Conservation (phyloP, 108 stramenopile species). For the Craspedostauros australis region DNA sequence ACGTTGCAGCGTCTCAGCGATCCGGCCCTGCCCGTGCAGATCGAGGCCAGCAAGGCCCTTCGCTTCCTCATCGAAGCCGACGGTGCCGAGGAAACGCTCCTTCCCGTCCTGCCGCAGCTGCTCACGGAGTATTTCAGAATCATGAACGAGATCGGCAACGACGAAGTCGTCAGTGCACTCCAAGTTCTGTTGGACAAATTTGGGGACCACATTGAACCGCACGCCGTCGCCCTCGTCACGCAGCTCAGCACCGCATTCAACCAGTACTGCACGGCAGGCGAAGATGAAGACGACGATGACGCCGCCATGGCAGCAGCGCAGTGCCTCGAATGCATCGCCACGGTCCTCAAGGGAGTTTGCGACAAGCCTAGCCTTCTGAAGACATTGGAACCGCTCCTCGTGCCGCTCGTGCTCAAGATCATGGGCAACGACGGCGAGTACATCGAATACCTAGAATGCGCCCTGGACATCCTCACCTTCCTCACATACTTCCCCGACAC, state of each 20-base stretch:
- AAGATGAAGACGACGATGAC: constrained; percentile 96
- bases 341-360: constrained; percentile 85
- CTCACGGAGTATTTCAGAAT: constrained; percentile 96
- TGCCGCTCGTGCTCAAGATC: constrained; percentile 81
- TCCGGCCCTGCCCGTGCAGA: constrained; percentile 94
- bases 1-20: constrained; percentile 83
- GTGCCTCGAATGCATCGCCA: constrained; percentile 92
- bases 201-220: constrained; percentile 92
- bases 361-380: constrained; percentile 70
- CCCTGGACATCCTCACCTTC: constrained; percentile 88
- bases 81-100: constrained; percentile 80
- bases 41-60: constrained; percentile 91
- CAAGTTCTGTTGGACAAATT: constrained; percentile 91
- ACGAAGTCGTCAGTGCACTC: constrained; percentile 90
- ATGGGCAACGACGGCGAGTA: constrained; percentile 87
- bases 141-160: constrained; percentile 96
- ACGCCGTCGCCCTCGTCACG: constrained; percentile 84
- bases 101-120: constrained; percentile 88
- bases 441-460: constrained; percentile 93
- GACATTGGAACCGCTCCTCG: constrained; percentile 83
- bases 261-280: constrained; percentile 84
- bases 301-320: constrained; percentile 95
- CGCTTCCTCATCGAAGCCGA: constrained; percentile 87
- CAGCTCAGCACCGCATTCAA: constrained; percentile 86
- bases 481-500: constrained; percentile 86